phyloP scores from a whole-genome alignment of 1,284 basidiomycete species.

The Anthracocystis setariae region DNA sequence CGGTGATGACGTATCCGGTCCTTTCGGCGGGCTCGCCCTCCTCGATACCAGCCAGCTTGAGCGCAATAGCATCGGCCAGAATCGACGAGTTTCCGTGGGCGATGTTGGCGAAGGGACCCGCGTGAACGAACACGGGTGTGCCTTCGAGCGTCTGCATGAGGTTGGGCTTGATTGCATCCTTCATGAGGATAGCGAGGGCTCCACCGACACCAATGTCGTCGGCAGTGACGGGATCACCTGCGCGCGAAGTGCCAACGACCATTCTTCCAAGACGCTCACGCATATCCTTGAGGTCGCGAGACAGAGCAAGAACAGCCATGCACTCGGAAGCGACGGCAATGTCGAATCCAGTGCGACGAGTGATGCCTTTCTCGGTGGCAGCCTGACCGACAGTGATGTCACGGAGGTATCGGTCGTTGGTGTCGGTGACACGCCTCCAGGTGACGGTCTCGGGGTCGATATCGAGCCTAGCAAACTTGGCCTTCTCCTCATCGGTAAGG shows the following conservation, averaged over 20 bases:
- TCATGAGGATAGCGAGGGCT: constrained; percentile 95
- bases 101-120: constrained; percentile 98
- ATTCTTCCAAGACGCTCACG: constrained; percentile 86
- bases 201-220: constrained; percentile 97
- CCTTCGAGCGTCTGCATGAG: constrained; percentile 99
- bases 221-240: constrained; percentile 90
- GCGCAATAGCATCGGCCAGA: constrained; percentile 91
- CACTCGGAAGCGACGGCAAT: constrained; percentile 97
- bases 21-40: constrained; percentile 83
- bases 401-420: constrained; percentile 95
- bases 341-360: constrained; percentile 91
- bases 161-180: constrained; percentile 99
- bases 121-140: constrained; percentile 98
- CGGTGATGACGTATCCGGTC: constrained; percentile 94
- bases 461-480: constrained; percentile 88
- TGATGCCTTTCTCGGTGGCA: constrained; percentile 87
- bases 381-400: constrained; percentile 92
- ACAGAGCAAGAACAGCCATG: constrained; percentile 96
- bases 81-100: constrained; percentile 99
- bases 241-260: constrained; percentile 95
- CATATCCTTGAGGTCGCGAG: constrained; percentile 90
- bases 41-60: constrained; percentile 97
- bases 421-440: constrained; percentile 95
- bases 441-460: constrained; percentile 91
- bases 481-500: constrained; percentile 90